phyloP scores from a whole-genome alignment of 108 stramenopile genomes.

The Cylindrotheca fusiformis region DNA sequence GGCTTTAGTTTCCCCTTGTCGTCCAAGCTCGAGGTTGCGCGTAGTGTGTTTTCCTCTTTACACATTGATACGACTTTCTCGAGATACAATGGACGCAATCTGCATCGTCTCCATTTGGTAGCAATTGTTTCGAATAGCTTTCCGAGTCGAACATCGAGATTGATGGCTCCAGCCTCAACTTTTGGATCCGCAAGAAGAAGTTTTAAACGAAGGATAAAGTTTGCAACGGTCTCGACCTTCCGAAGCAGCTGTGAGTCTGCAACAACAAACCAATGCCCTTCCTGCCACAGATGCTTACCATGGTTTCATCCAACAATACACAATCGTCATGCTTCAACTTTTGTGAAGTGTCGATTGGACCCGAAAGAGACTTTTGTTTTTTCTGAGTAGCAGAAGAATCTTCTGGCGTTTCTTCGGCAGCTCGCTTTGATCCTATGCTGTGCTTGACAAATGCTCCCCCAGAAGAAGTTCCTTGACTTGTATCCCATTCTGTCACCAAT shows the following conservation, averaged over 20 bases:
- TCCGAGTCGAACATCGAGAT: conserved; percentile 22
- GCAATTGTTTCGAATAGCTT: conserved; percentile 31
- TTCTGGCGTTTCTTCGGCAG: not conserved
- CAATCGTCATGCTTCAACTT: too few relatives aligned
- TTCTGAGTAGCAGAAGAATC: conserved; percentile 5
- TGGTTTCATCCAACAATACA: conserved; percentile 8
- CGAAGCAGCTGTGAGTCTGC: conserved; percentile 4
- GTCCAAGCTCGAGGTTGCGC: not conserved
- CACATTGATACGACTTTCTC: conserved; percentile 62
- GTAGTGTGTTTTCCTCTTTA: conserved; percentile 18
- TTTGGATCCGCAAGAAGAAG: conserved; percentile 71
- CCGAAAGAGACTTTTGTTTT: conserved; percentile 4
- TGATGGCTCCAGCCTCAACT: conserved; percentile 10
- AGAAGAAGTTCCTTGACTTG: conserved; percentile 12
- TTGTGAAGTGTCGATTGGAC: conserved; percentile 1
- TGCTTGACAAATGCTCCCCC: not conserved
- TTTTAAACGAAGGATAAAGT: conserved; percentile 79
- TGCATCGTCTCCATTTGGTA: conserved; percentile 25
- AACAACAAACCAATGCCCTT: too few relatives aligned
- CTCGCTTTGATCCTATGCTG: too few relatives aligned
- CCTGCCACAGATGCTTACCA: not conserved
- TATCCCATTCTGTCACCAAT: conserved; percentile 83
- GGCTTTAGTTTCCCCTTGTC: conserved; percentile 9
- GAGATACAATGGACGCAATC: conserved; percentile 46
- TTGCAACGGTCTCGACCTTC: conserved; percentile 65